Conservation (phyloP, 1,284 basidiomycete genomes). For the Cutaneotrichosporon cutaneum region DNA sequence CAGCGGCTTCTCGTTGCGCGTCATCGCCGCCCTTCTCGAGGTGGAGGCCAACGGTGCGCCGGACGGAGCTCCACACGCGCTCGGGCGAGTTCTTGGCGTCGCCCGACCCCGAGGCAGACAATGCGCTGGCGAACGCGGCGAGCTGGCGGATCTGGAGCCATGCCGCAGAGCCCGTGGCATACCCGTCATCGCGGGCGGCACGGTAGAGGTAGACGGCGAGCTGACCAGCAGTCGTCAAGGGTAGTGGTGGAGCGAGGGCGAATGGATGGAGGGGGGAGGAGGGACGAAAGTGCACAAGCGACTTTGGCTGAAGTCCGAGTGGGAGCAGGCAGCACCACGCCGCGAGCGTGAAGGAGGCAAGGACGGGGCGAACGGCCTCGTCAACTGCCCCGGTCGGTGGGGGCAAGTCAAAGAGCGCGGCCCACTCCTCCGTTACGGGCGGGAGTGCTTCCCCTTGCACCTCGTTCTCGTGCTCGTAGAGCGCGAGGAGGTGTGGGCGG, state of each 20-base stretch:
- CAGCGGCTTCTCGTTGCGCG: constrained; percentile 22
- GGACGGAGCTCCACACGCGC: constrained; percentile 18
- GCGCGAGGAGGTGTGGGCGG: constrained; percentile 23
- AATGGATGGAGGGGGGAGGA: constrained; percentile 14
- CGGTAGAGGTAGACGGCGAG: constrained; percentile 19
- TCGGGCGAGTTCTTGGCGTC: constrained; percentile 14
- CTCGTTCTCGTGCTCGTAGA: constrained; percentile 25
- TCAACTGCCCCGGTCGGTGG: constrained; percentile 17
- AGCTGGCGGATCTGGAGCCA: constrained; percentile 18
- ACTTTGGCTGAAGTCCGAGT: background rate
- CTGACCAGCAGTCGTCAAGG: background rate
- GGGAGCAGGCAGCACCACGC: constrained; percentile 32
- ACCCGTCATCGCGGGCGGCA: background rate
- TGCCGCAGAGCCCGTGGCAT: background rate
- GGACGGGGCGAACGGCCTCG: constrained; percentile 16
- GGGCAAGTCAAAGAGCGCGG: constrained; percentile 1
- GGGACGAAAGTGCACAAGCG: background rate
- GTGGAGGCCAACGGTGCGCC: constrained; percentile 13
- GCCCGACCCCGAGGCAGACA: constrained; percentile 7
- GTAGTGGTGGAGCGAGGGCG: constrained; percentile 17
- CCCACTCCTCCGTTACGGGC: constrained; percentile 1
- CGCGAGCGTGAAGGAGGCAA: constrained; percentile 27
- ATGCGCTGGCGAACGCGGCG: constrained; percentile 10
- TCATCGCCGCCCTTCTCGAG: constrained; percentile 19
- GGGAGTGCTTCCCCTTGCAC: background rate